These are phyloP conservation scores for Coemansia sp. DNA, from an alignment of 192 early-diverging fungal species.

Conservation along the genomic window DNA sequence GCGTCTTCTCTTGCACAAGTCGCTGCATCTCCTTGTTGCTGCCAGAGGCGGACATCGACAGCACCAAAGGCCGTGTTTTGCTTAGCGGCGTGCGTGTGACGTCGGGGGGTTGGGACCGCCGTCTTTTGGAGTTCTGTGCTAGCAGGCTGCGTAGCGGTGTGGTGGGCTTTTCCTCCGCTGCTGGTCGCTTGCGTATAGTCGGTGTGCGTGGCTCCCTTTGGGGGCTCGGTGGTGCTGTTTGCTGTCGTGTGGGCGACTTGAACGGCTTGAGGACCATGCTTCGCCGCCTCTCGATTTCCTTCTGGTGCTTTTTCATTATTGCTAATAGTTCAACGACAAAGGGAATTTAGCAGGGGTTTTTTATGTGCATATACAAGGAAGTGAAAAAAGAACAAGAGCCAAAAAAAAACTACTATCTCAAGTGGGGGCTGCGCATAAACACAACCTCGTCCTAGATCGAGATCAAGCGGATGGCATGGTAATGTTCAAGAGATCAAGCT, in stretches of 20 bases:
- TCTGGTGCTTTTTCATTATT: slow-evolving; percentile 1
- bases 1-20: slow-evolving; percentile 23
- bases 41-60: background rate
- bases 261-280: slow-evolving; percentile 38
- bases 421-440: background rate
- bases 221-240: background rate
- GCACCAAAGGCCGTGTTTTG: background rate
- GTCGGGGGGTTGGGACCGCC: background rate
- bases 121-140: background rate
- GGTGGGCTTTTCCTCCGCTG: background rate
- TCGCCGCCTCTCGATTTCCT: slow-evolving; percentile 20
- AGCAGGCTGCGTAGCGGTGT: slow-evolving; percentile 14
- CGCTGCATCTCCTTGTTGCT: slow-evolving; percentile 4
- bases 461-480: background rate
- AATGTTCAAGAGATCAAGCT: slow-evolving; percentile 9
- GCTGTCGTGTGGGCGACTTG: slow-evolving; percentile 34
- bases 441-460: background rate
- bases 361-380: background rate
- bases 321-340: background rate
- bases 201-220: slow-evolving; percentile 9
- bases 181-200: background rate
- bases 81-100: background rate
- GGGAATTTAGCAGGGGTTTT: background rate
- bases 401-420: slow-evolving; percentile 2
- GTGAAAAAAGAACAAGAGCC: slow-evolving; percentile 6